phyloP scores from a whole-genome alignment of 1,284 basidiomycete species.

The Naganishia liquefaciens region DNA sequence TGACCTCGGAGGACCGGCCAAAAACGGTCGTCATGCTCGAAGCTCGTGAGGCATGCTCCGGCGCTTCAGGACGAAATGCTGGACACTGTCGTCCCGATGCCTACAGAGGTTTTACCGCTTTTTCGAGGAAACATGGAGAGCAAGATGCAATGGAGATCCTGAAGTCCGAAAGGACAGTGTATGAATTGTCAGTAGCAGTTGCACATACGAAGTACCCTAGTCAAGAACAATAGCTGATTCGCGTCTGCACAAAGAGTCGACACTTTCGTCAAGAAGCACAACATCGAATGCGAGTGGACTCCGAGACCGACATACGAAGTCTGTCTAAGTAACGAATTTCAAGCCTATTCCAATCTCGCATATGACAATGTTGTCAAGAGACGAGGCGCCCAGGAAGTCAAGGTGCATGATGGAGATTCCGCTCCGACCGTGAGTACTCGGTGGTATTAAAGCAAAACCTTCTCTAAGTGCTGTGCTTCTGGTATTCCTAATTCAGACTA shows the following conservation, averaged over 20 bases:
- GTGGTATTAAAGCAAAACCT: neutral
- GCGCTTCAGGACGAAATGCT: slow-evolving; percentile 50
- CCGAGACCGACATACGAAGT: slow-evolving; percentile 43
- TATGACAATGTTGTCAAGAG: slow-evolving; percentile 34
- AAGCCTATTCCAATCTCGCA: slow-evolving; percentile 36
- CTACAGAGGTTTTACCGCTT: slow-evolving; percentile 44
- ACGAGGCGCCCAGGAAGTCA: slow-evolving; percentile 32
- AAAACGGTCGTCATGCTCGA: slow-evolving; percentile 44
- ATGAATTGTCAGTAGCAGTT: slow-evolving; percentile 33
- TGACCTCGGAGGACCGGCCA: slow-evolving; percentile 35
- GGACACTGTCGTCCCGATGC: slow-evolving; percentile 50
- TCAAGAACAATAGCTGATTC: neutral
- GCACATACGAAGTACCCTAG: neutral
- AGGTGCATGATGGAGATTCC: slow-evolving; percentile 30
- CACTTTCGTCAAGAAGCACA: slow-evolving; percentile 39
- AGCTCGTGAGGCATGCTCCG: slow-evolving; percentile 48
- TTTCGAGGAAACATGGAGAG: slow-evolving; percentile 41
- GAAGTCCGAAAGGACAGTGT: slow-evolving; percentile 37
- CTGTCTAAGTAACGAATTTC: slow-evolving; percentile 42
- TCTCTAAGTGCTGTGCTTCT: neutral
- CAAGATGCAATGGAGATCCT: slow-evolving; percentile 42
- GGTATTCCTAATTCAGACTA: slow-evolving; percentile 14
- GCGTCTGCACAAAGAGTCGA: slow-evolving; percentile 37
- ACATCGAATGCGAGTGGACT: slow-evolving; percentile 46
- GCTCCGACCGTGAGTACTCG: slow-evolving; percentile 32